phyloP scores from a whole-genome alignment of 805 yeast genomes.

The Clavispora carvajalis region DNA sequence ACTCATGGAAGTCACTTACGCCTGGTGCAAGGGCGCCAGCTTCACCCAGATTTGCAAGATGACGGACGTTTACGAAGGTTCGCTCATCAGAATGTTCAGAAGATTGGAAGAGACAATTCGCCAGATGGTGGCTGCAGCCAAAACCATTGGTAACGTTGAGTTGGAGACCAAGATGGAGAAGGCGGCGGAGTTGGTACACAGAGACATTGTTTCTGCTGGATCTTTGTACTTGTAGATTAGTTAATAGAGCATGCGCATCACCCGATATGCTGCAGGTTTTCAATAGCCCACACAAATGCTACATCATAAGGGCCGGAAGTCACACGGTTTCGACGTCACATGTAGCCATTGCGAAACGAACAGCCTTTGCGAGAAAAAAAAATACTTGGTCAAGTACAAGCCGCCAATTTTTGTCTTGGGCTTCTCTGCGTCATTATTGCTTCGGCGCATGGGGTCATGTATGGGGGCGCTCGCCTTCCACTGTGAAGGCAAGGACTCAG shows the following conservation, averaged over 20 bases:
- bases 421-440: background rate
- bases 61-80: constrained; percentile 98
- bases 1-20: constrained; percentile 92
- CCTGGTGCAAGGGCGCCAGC: constrained; percentile 95
- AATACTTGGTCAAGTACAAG: too few relatives aligned
- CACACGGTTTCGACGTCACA: too few relatives aligned
- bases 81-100: constrained; percentile 89
- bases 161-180: constrained; percentile 85
- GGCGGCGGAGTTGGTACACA: constrained; percentile 79
- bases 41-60: constrained; percentile 96
- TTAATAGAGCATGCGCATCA: background rate
- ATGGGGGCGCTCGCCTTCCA: background rate
- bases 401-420: too few relatives aligned
- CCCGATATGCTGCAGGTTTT: too few relatives aligned
- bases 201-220: constrained; percentile 96
- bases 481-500: background rate
- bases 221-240: constrained; percentile 62
- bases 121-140: constrained; percentile 87
- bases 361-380: too few relatives aligned
- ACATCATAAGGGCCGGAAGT: too few relatives aligned
- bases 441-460: constrained; percentile 1
- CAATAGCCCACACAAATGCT: too few relatives aligned
- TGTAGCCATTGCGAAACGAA: too few relatives aligned
- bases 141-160: constrained; percentile 86
- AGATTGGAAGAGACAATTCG: constrained; percentile 89